phyloP scores from a whole-genome alignment of 176 grass and related monocot species.

The Musa troglodytarum region DNA sequence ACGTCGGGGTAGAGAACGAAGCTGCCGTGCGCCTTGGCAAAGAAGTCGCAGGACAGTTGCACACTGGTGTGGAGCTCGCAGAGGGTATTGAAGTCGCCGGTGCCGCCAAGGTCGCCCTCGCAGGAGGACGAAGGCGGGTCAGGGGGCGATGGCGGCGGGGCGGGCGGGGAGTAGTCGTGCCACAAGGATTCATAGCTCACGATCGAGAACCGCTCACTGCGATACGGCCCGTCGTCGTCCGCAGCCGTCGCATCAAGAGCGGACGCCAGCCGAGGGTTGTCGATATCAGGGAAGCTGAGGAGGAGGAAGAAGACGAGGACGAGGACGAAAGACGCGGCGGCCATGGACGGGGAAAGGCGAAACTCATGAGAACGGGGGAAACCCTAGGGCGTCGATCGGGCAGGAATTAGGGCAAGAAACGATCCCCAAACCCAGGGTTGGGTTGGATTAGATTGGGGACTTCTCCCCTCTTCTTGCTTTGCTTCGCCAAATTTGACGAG shows the following conservation, averaged over 20 bases:
- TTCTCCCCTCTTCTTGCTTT: not conserved
- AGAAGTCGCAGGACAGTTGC: conserved; percentile 40
- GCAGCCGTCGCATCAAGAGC: not conserved
- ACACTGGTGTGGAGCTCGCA: conserved; percentile 72
- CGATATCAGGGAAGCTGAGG: conserved; percentile 19
- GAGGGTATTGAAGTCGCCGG: conserved; percentile 57
- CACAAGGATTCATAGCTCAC: conserved; percentile 45
- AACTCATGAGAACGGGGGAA: conserved; percentile 60
- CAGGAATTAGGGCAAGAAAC: not conserved
- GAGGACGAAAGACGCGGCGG: conserved; percentile 25
- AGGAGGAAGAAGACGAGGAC: conserved; percentile 20
- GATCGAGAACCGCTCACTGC: conserved; percentile 62
- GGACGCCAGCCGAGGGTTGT: conserved; percentile 12
- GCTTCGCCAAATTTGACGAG: not conserved
- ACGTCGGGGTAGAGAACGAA: conserved; percentile 53
- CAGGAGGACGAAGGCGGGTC: conserved; percentile 56
- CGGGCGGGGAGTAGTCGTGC: conserved; percentile 93
- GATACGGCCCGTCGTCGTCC: not conserved
- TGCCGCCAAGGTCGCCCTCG: conserved; percentile 53
- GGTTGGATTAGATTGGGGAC: not conserved
- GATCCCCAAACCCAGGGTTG: not conserved
- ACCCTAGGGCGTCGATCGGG: not conserved
- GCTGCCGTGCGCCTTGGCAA: conserved; percentile 75
- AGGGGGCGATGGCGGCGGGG: conserved; percentile 64
- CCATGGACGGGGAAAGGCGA: conserved; percentile 41